These are phyloP conservation scores for Candida bentonensis DNA, from an alignment of 805 yeast species.

Conservation along the genomic window DNA sequence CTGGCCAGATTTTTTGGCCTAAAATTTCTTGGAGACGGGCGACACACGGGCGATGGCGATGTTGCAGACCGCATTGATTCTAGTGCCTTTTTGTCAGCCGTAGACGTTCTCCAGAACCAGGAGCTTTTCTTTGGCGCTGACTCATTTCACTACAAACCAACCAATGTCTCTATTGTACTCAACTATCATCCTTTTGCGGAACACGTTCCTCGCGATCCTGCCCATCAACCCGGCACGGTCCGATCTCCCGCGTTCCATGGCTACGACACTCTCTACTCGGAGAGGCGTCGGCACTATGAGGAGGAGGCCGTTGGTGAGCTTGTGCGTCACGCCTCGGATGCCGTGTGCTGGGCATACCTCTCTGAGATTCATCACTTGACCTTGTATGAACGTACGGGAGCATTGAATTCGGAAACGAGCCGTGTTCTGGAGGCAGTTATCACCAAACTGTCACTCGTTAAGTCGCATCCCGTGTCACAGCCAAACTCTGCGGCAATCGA, in stretches of 20 bases:
- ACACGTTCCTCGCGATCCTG: background rate
- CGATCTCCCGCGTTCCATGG: background rate
- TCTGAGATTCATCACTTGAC: background rate
- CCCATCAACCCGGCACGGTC: background rate
- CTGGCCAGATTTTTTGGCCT: background rate
- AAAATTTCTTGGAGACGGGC: background rate
- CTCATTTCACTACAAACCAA: background rate
- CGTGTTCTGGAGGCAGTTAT: background rate
- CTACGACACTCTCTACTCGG: background rate
- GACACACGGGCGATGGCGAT: background rate
- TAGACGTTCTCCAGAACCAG: background rate
- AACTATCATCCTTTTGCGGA: background rate
- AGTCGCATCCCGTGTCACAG: background rate
- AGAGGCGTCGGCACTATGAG: background rate
- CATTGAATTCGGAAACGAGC: background rate
- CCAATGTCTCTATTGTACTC: background rate
- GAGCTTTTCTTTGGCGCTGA: background rate
- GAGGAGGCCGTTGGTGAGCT: background rate
- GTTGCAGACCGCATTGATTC: constrained; percentile 1
- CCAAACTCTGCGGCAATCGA: background rate
- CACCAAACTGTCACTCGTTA: background rate
- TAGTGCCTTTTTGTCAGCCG: background rate
- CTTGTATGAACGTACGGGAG: background rate
- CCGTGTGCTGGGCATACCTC: background rate
- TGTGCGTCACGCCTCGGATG: background rate